Base-by-base conservation (phyloP, 805 yeast genomes). In the Ogataea nonfermentans region DNA sequence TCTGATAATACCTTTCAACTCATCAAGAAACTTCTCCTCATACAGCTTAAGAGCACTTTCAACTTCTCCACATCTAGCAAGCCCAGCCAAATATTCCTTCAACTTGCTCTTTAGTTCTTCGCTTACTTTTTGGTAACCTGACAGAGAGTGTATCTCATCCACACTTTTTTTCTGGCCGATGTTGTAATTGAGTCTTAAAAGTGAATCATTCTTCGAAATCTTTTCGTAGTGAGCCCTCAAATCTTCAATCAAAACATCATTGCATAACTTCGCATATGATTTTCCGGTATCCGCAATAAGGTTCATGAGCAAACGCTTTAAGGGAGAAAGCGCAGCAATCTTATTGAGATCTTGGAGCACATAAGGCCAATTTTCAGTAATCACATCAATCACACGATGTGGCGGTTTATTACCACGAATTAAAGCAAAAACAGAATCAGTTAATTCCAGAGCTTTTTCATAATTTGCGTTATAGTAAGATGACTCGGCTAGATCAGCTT, bases 1-100 rank as follows among this genome's bases (percentile, higher is more conserved):
- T 44, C 85, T 76, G 26, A 90, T 85, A 11, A 88, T 76, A 10
- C 74, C 71, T 58, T 88, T 88, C 38, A 87, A 70, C 50, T 89
- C 95, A 2, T 71, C 65, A 9, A 81, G 66, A n/a, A 85, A 76
- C 13, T 70, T 70, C 16, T 81, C 91, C 51, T 82, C 85, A 57
- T 84, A 89, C 3, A 66, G 55, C 27, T 70, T 67, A 48, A 82
- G 79, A 0, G 95, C 85, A 10, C 73, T 65, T 1, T 74, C 68
- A 19, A 87, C 56, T 47, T 76, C 78, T 16, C 80, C 81, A 31
- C 87, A 74, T 49, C 79, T 71, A 7, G 76, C 66, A 15, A 91
- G 67, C 17, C 83, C 84, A 6, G 63, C 56, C 23, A 88, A 64
- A 35, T 68, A 71, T 1, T 62, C 67, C 6, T 60, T 61, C n/a